Evolutionary conservation across 208 protist genomes (phyloP), one percentile per base, ranked within the genome.

Genomic region (Trypanosoma avium): DNA sequence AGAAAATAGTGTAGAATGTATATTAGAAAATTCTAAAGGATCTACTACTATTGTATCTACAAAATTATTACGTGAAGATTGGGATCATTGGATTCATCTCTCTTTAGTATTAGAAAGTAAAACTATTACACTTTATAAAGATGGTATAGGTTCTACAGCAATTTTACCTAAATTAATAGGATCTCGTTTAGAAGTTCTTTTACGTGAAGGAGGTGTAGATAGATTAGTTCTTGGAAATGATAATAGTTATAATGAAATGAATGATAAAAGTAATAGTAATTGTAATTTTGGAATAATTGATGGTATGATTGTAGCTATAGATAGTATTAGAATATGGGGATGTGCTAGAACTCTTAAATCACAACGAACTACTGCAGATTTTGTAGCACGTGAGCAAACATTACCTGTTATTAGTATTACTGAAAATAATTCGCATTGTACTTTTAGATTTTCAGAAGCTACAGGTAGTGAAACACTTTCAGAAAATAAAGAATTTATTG

Each of bases 1-100:
- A 12, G 67, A 67, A 7, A 46, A 45, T 10, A 57, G 60, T 40
- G 30, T 73, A 40, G 59, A 73, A 29, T 73, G 60, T 30, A 17
- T 67, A 32, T 27, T 73, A 27, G 67, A 67, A 33, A 47, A 29
- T 27, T 9, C 24, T 46, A 55, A 46, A 35, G 45, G 58, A 15
- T 24, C 42, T 29, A 32, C 49, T 13, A 43, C 19, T 4, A 42
- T 67, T 7, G 50, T 67, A 17, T 73, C 67, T 13, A 50, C 60
- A 2, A 73, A 73, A 45, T 35, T 73, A 17, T 43, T 52, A 17
- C 42, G 54, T 19, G 65, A 69, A 27, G 77, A 90, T 48, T 84
- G 72, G 75, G 75, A 86, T 59, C 62, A 50, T 52, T 86, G 77
- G 65, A 67, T 83, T 55, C 62, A 90, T 57, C 42, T 90, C 15